Percentiles rank a stretch among this genome's conserved stretches.
Conservation (phyloP, 805 yeast species). For the Lachancea sp. region DNA sequence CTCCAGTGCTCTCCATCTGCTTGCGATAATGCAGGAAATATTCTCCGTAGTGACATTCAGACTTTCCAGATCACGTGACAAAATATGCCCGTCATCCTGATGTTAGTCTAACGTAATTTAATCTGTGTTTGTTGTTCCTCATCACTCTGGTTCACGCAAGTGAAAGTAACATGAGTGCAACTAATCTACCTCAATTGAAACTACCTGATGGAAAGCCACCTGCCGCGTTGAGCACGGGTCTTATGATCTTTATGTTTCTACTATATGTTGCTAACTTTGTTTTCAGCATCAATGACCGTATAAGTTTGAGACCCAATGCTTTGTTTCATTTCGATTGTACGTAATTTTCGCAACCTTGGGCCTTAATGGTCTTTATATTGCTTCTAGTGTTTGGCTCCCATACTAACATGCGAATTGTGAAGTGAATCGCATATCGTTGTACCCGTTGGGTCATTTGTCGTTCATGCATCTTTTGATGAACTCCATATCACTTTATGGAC, state of each 20-base stretch:
- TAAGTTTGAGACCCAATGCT: constrained; percentile 52
- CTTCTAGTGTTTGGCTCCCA: background rate
- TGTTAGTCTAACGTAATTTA: no score
- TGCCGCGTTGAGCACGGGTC: constrained; percentile 61
- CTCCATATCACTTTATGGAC: constrained; percentile 48
- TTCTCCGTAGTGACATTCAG: no score
- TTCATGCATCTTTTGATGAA: constrained; percentile 58
- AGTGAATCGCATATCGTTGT: constrained; percentile 45
- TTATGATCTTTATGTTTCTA: constrained; percentile 46
- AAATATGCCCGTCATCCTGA: no score
- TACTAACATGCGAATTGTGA: constrained; percentile 3
- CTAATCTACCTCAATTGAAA: constrained; percentile 11
- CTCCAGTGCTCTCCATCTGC: no score
- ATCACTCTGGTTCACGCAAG: background rate
- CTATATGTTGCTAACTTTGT: constrained; percentile 37
- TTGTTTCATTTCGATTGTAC: constrained; percentile 40
- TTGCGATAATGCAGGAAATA: no score
- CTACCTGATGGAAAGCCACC: constrained; percentile 30
- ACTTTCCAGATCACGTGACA: no score
- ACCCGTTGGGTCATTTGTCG: constrained; percentile 63
- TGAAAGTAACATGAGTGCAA: constrained; percentile 4
- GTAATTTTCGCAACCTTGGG: no score
- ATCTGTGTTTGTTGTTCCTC: no score
- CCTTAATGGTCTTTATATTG: background rate
- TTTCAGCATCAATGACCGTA: constrained; percentile 30